Evolutionary conservation across 306 rosid genomes (phyloP), one percentile per base, ranked within the genome.

Genomic region (Quercus wislizeni): DNA sequence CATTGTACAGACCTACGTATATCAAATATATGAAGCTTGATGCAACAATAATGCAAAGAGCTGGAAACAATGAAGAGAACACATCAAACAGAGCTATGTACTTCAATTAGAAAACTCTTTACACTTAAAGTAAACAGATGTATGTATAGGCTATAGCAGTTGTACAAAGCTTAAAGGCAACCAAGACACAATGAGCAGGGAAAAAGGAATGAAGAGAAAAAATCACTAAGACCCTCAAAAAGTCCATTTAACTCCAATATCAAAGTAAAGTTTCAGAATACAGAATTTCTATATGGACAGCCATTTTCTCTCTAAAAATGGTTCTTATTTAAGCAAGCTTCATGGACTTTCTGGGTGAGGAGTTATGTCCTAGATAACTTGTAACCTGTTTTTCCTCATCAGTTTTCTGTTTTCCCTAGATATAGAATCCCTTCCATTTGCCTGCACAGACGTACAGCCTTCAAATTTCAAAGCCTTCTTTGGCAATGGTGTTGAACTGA

Each of bases 341-440:
- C 89, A 74, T 59, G 86, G 85, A 69, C 72, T 85, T 23, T 73
- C 77, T 41, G 35, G 76, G 5, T 65, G 76, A 75, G 68, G 80
- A 54, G 90, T 88, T 15, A 90, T 88, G 62, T 85, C 89, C 75
- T 79, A 81, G 71, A 90, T 88, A 69, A 86, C 87, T 80, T 88
- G 87, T 82, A 88, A 73, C 82, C 92, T 84, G 78, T 81, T 86
- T 80, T 96, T 85, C 76, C 91, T 86, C 20, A 33, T 43, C 14
- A 69, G 55, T 65, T 46, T 82, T 64, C 76, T 28, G n/a, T 76
- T 80, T 69, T 86, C 87, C 62, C 74, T 83, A 18, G 55, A 81
- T 7, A 81, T 27, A 46, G 78, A 49, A 27, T 55, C 75, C 43
- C 78, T 72, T 55, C 81, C 84, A n/a, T 49, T 84, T 55, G 71